Conservation (phyloP, 176 grass and related monocot species). For the Zizania latifolia region DNA sequence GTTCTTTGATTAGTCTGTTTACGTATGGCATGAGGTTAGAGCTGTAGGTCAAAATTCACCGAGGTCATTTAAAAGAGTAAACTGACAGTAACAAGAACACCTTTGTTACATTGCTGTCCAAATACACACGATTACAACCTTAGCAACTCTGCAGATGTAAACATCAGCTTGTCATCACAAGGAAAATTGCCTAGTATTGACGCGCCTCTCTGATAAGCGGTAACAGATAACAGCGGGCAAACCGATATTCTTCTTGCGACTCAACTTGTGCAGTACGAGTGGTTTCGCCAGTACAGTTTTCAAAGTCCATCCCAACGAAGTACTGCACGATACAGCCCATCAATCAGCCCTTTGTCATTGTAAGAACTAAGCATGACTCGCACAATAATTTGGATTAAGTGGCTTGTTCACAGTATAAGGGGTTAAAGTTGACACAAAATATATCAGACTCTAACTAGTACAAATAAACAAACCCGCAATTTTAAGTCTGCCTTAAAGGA, state of each 20-base stretch:
- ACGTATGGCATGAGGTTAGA: too few relatives aligned
- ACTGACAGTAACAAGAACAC: not conserved
- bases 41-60: too few relatives aligned
- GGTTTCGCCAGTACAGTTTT: not conserved
- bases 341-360: not conserved
- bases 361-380: not conserved
- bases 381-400: not conserved
- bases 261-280: not conserved
- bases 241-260: not conserved
- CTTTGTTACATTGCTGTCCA: not conserved
- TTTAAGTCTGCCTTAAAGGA: not conserved
- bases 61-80: not conserved
- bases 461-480: not conserved
- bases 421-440: not conserved
- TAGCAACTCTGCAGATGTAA: not conserved
- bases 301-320: not conserved
- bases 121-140: not conserved
- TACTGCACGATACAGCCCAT: slow-evolving; percentile 1
- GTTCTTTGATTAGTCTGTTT: too few relatives aligned
- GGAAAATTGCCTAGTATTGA: not conserved
- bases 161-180: not conserved
- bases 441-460: not conserved
- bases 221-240: not conserved
- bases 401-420: not conserved
- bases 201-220: not conserved